Evolutionary conservation across 2,329 filamentous ascomycete species (phyloP), one percentile per base, ranked within the genome.

Genomic region (Curvularia spicifera): DNA sequence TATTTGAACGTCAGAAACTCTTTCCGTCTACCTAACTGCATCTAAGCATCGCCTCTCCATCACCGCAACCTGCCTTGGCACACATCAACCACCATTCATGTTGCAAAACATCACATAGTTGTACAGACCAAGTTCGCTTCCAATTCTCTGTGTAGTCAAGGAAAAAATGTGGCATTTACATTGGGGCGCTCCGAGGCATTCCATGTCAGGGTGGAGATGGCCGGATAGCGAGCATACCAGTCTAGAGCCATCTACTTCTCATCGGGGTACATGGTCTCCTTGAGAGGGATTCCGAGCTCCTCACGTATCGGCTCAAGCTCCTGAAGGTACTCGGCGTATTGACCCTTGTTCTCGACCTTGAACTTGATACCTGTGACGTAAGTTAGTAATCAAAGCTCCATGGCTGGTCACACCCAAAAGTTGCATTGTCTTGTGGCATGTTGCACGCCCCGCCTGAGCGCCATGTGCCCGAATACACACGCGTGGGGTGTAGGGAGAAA

Each of bases 311-410:
- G 85, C 85, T 96, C 92, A 71, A 99, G 91, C 84, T 97, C 91
- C 76, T 91, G 85, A 62, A 99, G 88, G 82, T 96, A 97, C 84
- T 97, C 90, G 77, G 97, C 87, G 84, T 99, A 99, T 84, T 99
- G 95, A 76, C 87, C 87, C 82, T 92, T 90, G 88, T 96, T 99
- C 87, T 99, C 95, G 71, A 98, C 95, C 88, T 99, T 99, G 82
- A 93, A 91, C 85, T 97, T 97, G 87, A 99, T 90, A 76, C 94
- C 93, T 97, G 74, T 51, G 50, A 53, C 18, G 31, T 40, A 45
- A 39, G 65, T 76, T 68, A 76, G 68, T 68, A 61, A 68, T 63
- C 56, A 54, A n/a, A 26, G 5, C 45, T 28, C 12, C 40, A 31
- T 61, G 18, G 57, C 40, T 59, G 63, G 60, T 46, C 56, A 35